phyloP scores from a whole-genome alignment of 176 grass and related monocot species.

The Poa annua region DNA sequence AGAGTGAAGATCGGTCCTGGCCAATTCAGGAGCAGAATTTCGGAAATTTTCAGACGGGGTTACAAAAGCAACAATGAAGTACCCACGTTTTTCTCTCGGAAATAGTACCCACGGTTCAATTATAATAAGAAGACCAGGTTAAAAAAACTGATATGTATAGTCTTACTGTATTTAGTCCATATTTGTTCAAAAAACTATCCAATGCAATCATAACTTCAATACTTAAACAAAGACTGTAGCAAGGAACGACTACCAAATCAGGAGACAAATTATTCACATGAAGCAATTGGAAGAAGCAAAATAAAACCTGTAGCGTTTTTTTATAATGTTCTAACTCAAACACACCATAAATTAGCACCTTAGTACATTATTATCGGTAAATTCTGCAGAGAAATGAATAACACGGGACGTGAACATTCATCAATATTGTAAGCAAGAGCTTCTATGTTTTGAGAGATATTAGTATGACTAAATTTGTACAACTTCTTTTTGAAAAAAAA shows the following conservation, averaged over 20 bases:
- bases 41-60: not conserved
- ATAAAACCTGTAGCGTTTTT: too few species aligned
- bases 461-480: not conserved
- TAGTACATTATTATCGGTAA: not conserved
- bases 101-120: not conserved
- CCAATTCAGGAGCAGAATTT: not conserved
- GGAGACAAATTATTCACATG: not conserved
- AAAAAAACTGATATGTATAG: not conserved
- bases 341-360: not conserved
- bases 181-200: not conserved
- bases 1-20: not conserved
- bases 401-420: not conserved
- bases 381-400: not conserved
- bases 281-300: not conserved
- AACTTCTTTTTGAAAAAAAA: too few species aligned
- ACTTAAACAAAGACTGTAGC: not conserved
- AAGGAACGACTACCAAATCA: not conserved
- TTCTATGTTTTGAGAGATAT: not conserved
- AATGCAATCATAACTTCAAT: not conserved
- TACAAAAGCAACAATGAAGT: not conserved
- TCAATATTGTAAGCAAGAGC: not conserved
- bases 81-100: not conserved
- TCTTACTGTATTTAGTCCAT: not conserved
- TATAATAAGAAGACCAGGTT: conserved; percentile 3
- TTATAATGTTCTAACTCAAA: not conserved